These are phyloP conservation scores for Venturia effusa DNA, from an alignment of 2,329 filamentous ascomycete species.

Conservation along the genomic window DNA sequence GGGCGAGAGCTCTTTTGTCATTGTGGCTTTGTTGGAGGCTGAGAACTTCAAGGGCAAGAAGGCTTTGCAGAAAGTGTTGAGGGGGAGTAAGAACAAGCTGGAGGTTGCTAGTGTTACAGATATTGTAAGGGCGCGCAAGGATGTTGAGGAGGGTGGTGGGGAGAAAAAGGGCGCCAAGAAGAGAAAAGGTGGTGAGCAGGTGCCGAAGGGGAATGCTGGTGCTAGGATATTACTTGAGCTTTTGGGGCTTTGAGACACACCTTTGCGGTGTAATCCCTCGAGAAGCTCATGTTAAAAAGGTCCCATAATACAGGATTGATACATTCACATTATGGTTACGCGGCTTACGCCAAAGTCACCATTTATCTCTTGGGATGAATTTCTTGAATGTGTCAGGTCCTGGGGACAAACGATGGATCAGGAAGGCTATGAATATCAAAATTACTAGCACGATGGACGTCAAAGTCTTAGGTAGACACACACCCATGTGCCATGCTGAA, in stretches of 20 bases:
- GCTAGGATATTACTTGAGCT: constrained; percentile 31
- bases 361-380: too few species aligned
- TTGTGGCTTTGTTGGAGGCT: constrained; percentile 71
- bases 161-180: constrained; percentile 18
- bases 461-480: too few species aligned
- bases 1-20: constrained; percentile 73
- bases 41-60: constrained; percentile 35
- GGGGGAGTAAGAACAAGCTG: constrained; percentile 32
- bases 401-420: too few species aligned
- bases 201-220: constrained; percentile 33
- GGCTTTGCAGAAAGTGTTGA: constrained; percentile 30
- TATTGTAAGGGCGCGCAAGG: constrained; percentile 29
- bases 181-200: constrained; percentile 20
- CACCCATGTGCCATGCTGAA: too few species aligned
- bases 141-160: constrained; percentile 10
- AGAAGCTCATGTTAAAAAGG: too few species aligned
- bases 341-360: too few species aligned
- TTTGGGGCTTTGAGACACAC: background rate
- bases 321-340: too few species aligned
- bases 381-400: too few species aligned
- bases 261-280: too few species aligned
- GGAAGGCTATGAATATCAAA: too few species aligned
- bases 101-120: constrained; percentile 24
- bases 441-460: too few species aligned
- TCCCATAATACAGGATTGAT: too few species aligned